phyloP scores from a whole-genome alignment of 176 grass and related monocot species.

The Avena sativa region DNA sequence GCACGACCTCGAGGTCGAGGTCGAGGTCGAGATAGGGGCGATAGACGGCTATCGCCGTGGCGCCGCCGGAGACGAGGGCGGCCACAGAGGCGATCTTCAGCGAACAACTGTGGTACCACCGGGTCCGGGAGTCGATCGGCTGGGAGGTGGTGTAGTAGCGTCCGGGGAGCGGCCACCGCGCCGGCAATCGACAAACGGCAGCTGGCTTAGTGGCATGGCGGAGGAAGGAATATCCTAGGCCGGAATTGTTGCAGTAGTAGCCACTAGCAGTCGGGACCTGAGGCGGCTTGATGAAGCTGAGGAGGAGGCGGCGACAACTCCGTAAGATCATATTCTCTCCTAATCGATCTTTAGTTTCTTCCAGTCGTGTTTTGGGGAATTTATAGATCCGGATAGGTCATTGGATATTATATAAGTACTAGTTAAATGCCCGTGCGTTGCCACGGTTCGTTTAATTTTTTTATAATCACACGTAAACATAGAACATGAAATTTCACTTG shows the following conservation, averaged over 20 bases:
- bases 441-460: too few relatives aligned
- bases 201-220: neutral
- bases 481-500: too few relatives aligned
- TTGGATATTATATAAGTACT: too few relatives aligned
- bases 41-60: neutral
- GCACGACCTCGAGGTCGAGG: neutral
- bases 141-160: slow-evolving; percentile 16
- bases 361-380: neutral
- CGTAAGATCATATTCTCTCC: neutral
- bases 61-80: neutral
- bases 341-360: neutral
- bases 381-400: neutral
- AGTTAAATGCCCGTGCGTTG: too few relatives aligned
- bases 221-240: neutral
- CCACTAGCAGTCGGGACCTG: neutral
- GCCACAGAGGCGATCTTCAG: neutral
- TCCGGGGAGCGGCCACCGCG: neutral
- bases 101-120: neutral
- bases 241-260: neutral
- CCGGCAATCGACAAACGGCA: neutral
- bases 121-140: neutral
- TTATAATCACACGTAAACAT: too few relatives aligned
- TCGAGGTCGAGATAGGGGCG: neutral
- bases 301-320: neutral
- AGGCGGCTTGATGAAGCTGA: neutral